These are phyloP conservation scores for Glebionis coronaria DNA, from an alignment of 129 eudicot genomes.

Conservation along the genomic window DNA sequence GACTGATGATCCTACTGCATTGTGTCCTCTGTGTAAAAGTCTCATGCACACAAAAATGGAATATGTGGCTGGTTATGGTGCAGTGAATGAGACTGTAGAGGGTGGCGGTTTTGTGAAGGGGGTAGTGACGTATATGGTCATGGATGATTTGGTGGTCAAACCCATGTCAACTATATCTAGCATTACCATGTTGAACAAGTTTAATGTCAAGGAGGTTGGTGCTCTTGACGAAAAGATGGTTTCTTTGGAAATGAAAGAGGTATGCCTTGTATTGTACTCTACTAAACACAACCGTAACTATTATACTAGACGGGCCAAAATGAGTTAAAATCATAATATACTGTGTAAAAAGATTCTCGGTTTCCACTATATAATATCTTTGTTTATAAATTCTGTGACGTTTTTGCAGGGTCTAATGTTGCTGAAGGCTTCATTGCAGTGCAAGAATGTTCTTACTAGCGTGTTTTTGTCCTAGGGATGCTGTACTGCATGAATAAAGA, in stretches of 20 bases:
- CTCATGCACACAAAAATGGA: neutral
- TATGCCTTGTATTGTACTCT: neutral
- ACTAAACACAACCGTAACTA: no score
- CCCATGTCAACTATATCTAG: constrained; percentile 50
- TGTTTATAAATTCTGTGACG: no score
- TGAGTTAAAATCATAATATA: no score
- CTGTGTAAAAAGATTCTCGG: no score
- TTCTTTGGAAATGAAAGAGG: constrained; percentile 39
- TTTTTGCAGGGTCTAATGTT: no score
- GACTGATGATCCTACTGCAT: constrained; percentile 17
- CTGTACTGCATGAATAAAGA: no score
- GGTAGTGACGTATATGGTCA: neutral
- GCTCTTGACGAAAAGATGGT: constrained; percentile 39
- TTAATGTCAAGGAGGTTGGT: no score
- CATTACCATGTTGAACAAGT: constrained; percentile 11
- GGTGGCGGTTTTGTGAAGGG: constrained; percentile 51
- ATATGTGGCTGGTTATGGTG: neutral
- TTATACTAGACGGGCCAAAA: no score
- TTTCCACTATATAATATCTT: neutral
- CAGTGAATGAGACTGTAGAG: neutral
- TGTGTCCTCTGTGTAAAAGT: constrained; percentile 19
- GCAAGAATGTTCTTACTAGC: no score
- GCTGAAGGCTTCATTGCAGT: no score
- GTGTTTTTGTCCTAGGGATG: no score
- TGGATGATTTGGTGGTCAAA: constrained; percentile 48